phyloP scores from a whole-genome alignment of 352 stramenopile genomes.

The Globisporangium perplexum region DNA sequence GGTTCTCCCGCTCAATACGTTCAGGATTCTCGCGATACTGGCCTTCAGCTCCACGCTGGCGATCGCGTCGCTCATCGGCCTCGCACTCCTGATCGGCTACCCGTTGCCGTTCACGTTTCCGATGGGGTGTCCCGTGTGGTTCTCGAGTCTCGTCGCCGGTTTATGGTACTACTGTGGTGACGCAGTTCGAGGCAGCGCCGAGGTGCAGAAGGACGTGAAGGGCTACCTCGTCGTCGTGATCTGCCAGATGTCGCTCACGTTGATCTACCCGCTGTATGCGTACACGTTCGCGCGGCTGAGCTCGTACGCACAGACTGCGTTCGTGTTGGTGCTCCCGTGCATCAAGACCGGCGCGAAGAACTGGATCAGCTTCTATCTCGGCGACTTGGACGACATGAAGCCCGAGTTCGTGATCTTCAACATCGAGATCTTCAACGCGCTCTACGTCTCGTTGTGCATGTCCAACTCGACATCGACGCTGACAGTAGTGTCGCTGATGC shows the following conservation, averaged over 20 bases:
- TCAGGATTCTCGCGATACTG: not conserved
- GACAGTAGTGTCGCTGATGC: conserved; percentile 23
- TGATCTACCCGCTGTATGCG: conserved; percentile 29
- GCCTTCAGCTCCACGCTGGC: not conserved
- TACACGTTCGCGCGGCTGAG: conserved; percentile 19
- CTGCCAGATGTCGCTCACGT: conserved; percentile 9
- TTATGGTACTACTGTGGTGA: not conserved
- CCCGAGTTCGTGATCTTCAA: conserved; percentile 47
- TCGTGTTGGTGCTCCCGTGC: conserved; percentile 20
- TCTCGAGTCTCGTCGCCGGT: conserved; percentile 4
- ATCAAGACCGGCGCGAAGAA: conserved; percentile 22
- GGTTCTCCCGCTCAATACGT: not conserved
- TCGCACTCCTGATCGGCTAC: conserved; percentile 12
- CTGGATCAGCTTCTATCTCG: conserved; percentile 3
- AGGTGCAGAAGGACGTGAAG: conserved; percentile 4
- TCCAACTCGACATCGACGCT: conserved; percentile 20
- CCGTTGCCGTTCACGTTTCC: conserved; percentile 23
- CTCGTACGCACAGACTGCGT: conserved; percentile 7
- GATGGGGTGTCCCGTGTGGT: not conserved
- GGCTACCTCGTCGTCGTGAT: not conserved
- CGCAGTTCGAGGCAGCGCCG: conserved; percentile 8
- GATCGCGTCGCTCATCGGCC: not conserved
- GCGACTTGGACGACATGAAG: conserved; percentile 20
- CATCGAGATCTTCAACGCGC: conserved; percentile 42
- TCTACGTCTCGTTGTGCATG: conserved; percentile 39